Conservation (phyloP, 169 alveolate species). For the Amoebophrya sp. region DNA sequence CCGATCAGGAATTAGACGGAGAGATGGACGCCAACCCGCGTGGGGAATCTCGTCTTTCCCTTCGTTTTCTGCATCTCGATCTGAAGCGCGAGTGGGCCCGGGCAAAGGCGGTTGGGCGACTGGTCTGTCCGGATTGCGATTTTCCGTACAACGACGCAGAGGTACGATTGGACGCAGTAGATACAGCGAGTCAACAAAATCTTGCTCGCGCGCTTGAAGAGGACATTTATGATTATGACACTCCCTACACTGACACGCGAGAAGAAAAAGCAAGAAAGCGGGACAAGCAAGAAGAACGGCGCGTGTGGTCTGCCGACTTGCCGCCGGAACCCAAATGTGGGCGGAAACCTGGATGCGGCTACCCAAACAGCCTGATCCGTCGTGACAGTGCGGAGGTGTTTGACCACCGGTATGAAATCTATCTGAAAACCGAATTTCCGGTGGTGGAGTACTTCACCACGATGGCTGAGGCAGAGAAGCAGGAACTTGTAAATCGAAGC, state of each 20-base stretch:
- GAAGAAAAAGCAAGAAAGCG: no score
- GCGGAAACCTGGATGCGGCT: not conserved
- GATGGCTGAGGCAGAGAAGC: no score
- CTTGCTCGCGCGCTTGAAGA: no score
- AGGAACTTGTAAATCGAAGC: no score
- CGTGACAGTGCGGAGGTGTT: not conserved
- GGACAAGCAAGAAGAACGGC: no score
- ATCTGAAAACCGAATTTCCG: not conserved
- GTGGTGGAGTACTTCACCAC: not conserved
- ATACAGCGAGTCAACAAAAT: no score
- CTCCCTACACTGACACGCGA: no score
- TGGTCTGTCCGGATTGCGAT: not conserved
- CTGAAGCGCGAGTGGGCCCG: not conserved
- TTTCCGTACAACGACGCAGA: constrained; percentile 3
- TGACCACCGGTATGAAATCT: not conserved
- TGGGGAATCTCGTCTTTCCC: no score
- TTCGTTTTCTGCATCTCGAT: not conserved
- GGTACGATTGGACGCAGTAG: not conserved
- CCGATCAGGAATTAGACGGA: no score
- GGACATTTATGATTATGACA: no score
- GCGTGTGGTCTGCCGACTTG: not conserved
- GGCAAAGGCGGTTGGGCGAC: not conserved
- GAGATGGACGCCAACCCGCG: no score
- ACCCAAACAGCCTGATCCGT: not conserved
- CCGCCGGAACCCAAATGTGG: not conserved